Evolutionary conservation across 2,329 filamentous ascomycete species (phyloP).

Genomic region (Colletotrichum sp.): DNA sequence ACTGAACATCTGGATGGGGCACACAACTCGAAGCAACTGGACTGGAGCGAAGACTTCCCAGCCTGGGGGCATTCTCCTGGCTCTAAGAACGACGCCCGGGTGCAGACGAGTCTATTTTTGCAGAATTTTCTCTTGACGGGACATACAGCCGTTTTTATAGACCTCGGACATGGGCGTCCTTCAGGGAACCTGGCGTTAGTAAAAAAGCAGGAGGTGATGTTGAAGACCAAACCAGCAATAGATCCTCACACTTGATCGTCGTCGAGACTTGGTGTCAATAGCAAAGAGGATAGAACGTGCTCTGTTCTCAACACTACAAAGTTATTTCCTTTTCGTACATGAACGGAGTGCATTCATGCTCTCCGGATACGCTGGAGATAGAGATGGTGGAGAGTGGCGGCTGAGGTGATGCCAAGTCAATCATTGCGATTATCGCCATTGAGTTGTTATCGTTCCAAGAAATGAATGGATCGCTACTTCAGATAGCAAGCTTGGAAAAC

Average conservation of each 20-base stretch:
- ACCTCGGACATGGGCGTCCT: not conserved
- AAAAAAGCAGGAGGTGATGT: not conserved
- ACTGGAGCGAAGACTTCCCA: not conserved
- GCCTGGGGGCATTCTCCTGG: no score
- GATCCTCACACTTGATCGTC: fast-evolving
- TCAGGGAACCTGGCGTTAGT: not conserved
- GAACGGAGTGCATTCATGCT: fast-evolving
- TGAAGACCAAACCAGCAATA: not conserved
- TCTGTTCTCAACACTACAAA: not conserved
- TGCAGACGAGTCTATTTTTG: no score
- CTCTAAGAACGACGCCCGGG: no score
- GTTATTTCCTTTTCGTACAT: not conserved
- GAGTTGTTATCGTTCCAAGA: not conserved
- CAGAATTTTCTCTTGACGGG: no score
- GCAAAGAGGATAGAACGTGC: not conserved
- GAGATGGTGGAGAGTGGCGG: not conserved
- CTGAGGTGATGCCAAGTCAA: not conserved
- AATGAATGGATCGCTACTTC: fast-evolving
- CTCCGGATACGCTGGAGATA: not conserved
- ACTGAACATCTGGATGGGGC: fast-evolving
- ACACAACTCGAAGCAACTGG: not conserved
- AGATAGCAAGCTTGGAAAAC: not conserved
- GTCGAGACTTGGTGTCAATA: not conserved
- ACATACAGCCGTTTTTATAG: not conserved
- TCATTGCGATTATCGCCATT: not conserved